phyloP scores from a whole-genome alignment of 1,284 basidiomycete species.

The Neolentinus lepideus region DNA sequence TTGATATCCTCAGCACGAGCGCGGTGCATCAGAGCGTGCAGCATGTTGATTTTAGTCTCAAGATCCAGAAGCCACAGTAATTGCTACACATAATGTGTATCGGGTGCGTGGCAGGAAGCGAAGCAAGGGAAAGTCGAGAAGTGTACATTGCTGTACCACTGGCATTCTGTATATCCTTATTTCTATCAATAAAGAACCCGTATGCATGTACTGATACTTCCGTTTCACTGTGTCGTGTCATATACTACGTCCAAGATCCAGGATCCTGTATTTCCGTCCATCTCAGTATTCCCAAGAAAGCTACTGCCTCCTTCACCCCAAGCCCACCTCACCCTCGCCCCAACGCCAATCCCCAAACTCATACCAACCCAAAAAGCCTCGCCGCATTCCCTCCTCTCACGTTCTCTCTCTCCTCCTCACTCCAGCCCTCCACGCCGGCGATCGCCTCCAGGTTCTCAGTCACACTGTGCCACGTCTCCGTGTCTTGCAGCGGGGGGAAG shows the following conservation, averaged over 20 bases:
- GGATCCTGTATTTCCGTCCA: background rate
- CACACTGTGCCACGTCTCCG: slow-evolving; percentile 76
- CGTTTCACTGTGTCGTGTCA: no score
- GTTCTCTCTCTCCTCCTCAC: slow-evolving; percentile 47
- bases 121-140: background rate
- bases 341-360: no score
- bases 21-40: slow-evolving; percentile 88
- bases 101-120: background rate
- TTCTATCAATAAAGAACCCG: background rate
- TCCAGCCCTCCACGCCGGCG: slow-evolving; percentile 56
- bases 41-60: slow-evolving; percentile 91
- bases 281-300: no score
- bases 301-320: background rate
- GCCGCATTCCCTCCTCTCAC: slow-evolving; percentile 71
- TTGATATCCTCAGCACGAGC: slow-evolving; percentile 92
- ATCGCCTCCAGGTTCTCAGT: slow-evolving; percentile 80
- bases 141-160: background rate
- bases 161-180: background rate
- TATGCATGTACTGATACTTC: no score
- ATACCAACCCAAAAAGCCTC: slow-evolving; percentile 49
- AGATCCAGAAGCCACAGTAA: slow-evolving; percentile 62
- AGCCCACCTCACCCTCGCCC: background rate
- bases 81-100: background rate
- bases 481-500: slow-evolving; percentile 70
- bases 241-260: background rate